A percentile compares a stretch with the other conserved stretches of the same genome.
Evolutionary conservation across 148 eudicot species (phyloP).

Genomic region (Fallopia convolvulus): DNA sequence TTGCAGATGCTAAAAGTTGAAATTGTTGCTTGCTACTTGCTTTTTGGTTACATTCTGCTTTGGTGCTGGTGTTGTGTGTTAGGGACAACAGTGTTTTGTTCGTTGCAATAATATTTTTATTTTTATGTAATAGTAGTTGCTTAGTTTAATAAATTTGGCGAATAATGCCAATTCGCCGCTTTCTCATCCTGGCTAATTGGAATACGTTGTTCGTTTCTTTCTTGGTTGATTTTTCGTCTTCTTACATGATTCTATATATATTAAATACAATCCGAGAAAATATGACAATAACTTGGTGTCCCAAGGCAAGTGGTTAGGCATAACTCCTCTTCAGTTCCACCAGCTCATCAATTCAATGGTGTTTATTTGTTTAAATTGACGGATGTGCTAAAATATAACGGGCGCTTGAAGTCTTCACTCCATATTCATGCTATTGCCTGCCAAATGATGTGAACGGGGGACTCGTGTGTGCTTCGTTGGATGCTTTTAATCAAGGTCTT

Average conservation of each 20-base stretch:
- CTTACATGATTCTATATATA: background rate
- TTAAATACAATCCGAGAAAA: background rate
- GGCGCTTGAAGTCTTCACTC: background rate
- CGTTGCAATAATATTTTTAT: too few species aligned
- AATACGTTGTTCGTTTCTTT: background rate
- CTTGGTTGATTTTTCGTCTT: too few species aligned
- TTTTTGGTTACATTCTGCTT: background rate
- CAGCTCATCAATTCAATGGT: background rate
- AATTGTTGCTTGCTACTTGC: background rate
- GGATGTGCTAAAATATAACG: background rate
- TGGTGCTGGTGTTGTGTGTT: too few species aligned
- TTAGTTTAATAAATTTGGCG: background rate
- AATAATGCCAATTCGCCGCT: background rate
- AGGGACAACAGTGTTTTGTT: too few species aligned
- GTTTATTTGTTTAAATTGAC: background rate
- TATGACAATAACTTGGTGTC: background rate
- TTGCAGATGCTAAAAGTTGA: background rate
- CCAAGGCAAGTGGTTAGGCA: background rate
- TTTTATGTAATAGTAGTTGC: too few species aligned
- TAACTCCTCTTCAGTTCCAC: background rate
- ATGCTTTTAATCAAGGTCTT: background rate
- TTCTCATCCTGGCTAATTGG: background rate
- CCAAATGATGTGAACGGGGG: background rate
- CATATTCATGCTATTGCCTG: background rate
- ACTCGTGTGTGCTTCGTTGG: background rate